phyloP scores from a whole-genome alignment of 345 rosid species.

The Raphanus raphanistrum region DNA sequence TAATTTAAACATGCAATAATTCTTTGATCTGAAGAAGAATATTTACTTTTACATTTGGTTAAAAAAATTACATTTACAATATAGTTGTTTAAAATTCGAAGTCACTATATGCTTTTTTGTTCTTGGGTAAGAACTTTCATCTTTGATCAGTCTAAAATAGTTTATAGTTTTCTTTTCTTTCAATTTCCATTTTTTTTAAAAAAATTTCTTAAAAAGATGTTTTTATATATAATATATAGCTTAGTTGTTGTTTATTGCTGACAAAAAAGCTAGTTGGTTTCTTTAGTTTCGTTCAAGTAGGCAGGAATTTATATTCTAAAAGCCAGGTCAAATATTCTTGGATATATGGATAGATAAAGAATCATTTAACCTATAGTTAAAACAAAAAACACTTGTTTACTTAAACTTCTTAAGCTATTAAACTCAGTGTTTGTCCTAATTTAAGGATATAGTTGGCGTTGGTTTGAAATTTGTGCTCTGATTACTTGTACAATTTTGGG shows the following conservation, averaged over 20 bases:
- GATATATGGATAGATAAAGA: neutral
- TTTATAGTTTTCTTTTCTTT: neutral
- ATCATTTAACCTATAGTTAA: conserved; percentile 3
- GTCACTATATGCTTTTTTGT: neutral
- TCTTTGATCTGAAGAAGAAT: neutral
- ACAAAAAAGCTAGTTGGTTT: too few relatives aligned
- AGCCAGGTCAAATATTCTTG: neutral
- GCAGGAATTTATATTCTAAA: neutral
- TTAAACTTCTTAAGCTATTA: neutral
- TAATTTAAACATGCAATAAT: neutral
- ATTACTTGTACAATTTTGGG: neutral
- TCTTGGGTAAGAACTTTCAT: neutral
- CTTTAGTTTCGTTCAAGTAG: neutral
- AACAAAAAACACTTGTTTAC: neutral
- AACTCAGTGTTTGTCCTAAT: neutral
- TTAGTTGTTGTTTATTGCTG: too few relatives aligned
- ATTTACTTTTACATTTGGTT: neutral
- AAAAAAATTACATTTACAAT: neutral
- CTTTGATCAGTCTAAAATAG: neutral
- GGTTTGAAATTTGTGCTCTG: conserved; percentile 17
- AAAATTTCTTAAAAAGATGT: neutral
- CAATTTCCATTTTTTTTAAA: too few relatives aligned
- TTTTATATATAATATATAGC: too few relatives aligned
- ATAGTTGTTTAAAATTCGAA: neutral
- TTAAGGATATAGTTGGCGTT: conserved; percentile 1